A percentile compares a stretch with the other conserved stretches of the same genome.
phyloP scores from a whole-genome alignment of 306 rosid species.

The Casuarina equisetifolia region DNA sequence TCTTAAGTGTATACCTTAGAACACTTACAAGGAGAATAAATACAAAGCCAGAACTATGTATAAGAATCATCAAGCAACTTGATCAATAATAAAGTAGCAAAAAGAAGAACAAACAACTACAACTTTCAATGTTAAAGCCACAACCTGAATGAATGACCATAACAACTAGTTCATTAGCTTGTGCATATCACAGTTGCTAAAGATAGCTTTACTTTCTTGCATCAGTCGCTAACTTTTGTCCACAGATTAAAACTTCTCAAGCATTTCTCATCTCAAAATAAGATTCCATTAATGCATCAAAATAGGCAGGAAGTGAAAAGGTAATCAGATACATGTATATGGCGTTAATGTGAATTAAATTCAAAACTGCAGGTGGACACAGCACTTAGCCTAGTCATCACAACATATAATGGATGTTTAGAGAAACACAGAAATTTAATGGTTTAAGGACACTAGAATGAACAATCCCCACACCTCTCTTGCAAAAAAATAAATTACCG shows the following conservation, averaged over 20 bases:
- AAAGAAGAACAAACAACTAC: neutral
- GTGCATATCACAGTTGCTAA: neutral
- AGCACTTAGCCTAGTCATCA: too few relatives aligned
- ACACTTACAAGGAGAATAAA: slow-evolving; percentile 13
- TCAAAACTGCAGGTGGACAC: too few relatives aligned
- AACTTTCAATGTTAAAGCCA: neutral
- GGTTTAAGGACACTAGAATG: too few relatives aligned
- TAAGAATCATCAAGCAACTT: slow-evolving; percentile 18
- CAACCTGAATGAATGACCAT: neutral
- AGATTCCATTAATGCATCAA: neutral
- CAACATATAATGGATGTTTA: too few relatives aligned
- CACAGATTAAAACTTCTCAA: neutral
- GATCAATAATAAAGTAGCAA: neutral
- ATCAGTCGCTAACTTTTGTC: neutral
- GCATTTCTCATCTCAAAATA: neutral
- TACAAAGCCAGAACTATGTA: slow-evolving; percentile 7
- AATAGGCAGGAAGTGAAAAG: neutral
- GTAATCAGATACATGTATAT: too few relatives aligned
- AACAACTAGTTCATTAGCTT: neutral
- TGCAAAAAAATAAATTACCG: too few relatives aligned
- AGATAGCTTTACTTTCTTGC: neutral
- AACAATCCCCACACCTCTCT: too few relatives aligned
- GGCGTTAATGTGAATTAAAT: too few relatives aligned
- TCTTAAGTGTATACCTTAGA: slow-evolving; percentile 7
- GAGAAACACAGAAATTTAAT: too few relatives aligned